Evolutionary conservation across 2,329 filamentous ascomycete species (phyloP).

Genomic region (Venturia asperata): DNA sequence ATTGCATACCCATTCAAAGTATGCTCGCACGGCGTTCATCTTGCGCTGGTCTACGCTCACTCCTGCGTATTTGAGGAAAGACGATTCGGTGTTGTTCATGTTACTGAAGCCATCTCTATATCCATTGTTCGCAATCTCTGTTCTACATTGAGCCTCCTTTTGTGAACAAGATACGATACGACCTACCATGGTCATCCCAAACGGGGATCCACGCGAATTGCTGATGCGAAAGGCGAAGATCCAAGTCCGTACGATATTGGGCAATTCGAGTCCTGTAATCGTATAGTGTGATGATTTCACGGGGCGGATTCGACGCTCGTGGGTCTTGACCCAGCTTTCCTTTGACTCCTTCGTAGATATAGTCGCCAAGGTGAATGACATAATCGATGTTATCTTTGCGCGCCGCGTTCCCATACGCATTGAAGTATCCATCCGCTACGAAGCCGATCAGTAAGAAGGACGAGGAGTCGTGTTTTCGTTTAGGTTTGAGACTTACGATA

Average conservation of each 20-base stretch:
- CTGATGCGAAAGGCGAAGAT: constrained; percentile 50
- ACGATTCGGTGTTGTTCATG: constrained; percentile 60
- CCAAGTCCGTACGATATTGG: constrained; percentile 54
- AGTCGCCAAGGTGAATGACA: constrained; percentile 44
- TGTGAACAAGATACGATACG: constrained; percentile 1
- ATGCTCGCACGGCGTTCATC: constrained; percentile 64
- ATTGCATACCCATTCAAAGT: constrained; percentile 45
- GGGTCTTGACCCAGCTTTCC: constrained; percentile 32
- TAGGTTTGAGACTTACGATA: constrained; percentile 24
- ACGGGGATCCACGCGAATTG: constrained; percentile 56
- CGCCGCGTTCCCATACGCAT: constrained; percentile 40
- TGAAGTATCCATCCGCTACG: constrained; percentile 36
- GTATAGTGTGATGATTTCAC: constrained; percentile 46
- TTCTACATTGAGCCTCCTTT: constrained; percentile 17
- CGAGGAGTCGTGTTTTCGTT: constrained; percentile 25
- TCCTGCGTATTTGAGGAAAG: constrained; percentile 48
- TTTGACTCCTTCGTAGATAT: constrained; percentile 56
- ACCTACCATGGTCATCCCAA: constrained; percentile 52
- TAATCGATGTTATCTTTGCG: constrained; percentile 43
- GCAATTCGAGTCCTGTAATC: constrained; percentile 55
- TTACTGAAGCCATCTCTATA: constrained; percentile 55
- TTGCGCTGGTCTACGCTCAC: constrained; percentile 67
- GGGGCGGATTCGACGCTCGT: constrained; percentile 37
- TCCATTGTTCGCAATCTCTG: constrained; percentile 57
- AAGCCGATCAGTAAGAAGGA: constrained; percentile 26